These are phyloP conservation scores for Striga hermonthica DNA, from an alignment of 305 asterid genomes.

Conservation along the genomic window DNA sequence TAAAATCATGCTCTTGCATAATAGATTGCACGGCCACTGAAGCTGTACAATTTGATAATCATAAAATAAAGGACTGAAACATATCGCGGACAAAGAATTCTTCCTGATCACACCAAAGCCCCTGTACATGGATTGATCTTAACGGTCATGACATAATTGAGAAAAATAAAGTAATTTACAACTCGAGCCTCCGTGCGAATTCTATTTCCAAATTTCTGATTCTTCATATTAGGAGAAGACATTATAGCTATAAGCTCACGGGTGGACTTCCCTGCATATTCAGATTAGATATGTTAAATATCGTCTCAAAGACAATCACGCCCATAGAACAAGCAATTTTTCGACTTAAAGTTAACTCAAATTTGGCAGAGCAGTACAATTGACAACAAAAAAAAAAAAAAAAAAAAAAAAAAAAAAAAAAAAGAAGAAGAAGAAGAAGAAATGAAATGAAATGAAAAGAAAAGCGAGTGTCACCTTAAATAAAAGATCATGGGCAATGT, in stretches of 20 bases:
- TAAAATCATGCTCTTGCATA: too few relatives aligned
- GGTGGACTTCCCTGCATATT: constrained; percentile 40
- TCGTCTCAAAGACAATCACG: background rate
- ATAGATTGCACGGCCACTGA: too few relatives aligned
- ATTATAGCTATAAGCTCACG: constrained; percentile 34
- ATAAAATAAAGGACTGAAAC: too few relatives aligned
- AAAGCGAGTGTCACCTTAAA: constrained; percentile 56
- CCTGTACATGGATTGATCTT: too few relatives aligned
- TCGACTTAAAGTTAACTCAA: background rate
- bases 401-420: background rate
- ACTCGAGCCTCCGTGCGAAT: constrained; percentile 17
- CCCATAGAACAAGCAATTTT: too few relatives aligned
- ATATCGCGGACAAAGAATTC: too few relatives aligned
- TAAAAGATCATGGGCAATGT: constrained; percentile 89
- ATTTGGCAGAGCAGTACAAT: background rate
- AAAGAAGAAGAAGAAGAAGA: background rate
- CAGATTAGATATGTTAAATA: background rate
- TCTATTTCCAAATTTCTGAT: constrained; percentile 2
- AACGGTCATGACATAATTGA: constrained; percentile 9
- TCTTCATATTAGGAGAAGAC: background rate
- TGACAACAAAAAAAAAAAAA: background rate
- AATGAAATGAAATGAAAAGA: too few relatives aligned
- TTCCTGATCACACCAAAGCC: too few relatives aligned
- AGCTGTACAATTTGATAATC: too few relatives aligned
- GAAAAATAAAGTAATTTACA: constrained; percentile 33